phyloP scores from a whole-genome alignment of 139 green algal genomes.

The Dunaliella primolecta region DNA sequence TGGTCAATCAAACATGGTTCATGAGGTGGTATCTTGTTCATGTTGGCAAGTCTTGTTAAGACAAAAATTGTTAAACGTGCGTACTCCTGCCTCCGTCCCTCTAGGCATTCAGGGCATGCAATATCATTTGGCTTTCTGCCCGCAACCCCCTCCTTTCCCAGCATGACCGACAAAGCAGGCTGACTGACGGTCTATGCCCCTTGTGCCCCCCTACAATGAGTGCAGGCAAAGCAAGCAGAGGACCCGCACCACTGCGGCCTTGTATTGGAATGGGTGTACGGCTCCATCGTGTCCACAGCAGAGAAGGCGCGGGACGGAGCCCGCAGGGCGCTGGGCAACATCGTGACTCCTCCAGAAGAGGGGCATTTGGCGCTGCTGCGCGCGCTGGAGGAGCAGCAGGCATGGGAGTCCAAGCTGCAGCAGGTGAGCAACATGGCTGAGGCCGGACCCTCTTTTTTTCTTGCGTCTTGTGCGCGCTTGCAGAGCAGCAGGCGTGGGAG shows the following conservation, averaged over 20 bases:
- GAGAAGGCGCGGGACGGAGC: slow-evolving; percentile 82
- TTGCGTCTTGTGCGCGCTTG: slow-evolving; percentile 54
- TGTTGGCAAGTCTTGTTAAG: too few relatives aligned
- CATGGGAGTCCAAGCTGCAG: slow-evolving; percentile 52
- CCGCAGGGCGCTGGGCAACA: slow-evolving; percentile 54
- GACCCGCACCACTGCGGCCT: slow-evolving; percentile 65
- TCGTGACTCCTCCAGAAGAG: slow-evolving; percentile 32
- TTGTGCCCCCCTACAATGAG: too few relatives aligned
- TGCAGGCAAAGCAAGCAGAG: slow-evolving; percentile 34
- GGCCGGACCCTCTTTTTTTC: too few relatives aligned
- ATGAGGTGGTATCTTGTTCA: too few relatives aligned
- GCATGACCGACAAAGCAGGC: too few relatives aligned
- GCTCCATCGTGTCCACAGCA: slow-evolving; percentile 81
- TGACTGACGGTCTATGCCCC: too few relatives aligned
- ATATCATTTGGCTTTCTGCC: too few relatives aligned
- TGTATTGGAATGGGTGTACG: slow-evolving; percentile 88
- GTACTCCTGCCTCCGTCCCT: too few relatives aligned
- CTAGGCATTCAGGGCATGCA: too few relatives aligned
- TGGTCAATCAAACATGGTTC: too few relatives aligned
- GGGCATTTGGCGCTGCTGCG: slow-evolving; percentile 38
- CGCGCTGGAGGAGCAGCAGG: slow-evolving; percentile 60
- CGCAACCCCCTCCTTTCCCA: too few relatives aligned
- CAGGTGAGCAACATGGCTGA: slow-evolving; percentile 41
- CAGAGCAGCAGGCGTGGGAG: slow-evolving; percentile 66
- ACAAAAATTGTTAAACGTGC: too few relatives aligned